Evolutionary conservation across 164 flowering plant genomes (phyloP).

Genomic region (Vitis labrusca): DNA sequence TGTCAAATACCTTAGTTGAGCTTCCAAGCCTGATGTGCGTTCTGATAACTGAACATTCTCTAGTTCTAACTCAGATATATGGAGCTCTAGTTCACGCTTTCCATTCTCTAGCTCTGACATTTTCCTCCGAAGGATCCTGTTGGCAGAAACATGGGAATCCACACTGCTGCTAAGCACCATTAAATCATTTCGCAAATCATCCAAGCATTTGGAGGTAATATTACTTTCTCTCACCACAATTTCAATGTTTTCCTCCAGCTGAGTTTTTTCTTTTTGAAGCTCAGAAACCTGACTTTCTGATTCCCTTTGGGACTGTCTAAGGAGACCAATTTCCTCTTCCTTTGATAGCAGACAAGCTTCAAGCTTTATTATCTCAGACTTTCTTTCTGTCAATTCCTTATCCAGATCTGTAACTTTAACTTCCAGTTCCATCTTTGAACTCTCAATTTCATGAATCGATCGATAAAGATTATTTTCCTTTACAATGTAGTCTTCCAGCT

Average conservation of each 20-base stretch:
- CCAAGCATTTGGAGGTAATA: slow-evolving; percentile 43
- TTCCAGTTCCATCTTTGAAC: slow-evolving; percentile 26
- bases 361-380: slow-evolving; percentile 31
- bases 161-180: slow-evolving; percentile 38
- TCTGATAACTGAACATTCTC: slow-evolving; percentile 58
- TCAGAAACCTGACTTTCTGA: slow-evolving; percentile 38
- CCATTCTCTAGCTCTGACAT: slow-evolving; percentile 47
- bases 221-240: slow-evolving; percentile 33
- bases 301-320: slow-evolving; percentile 27
- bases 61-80: slow-evolving; percentile 48
- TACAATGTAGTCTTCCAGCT: slow-evolving; percentile 20
- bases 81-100: slow-evolving; percentile 54
- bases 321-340: slow-evolving; percentile 42
- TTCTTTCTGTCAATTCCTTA: slow-evolving; percentile 28
- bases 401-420: slow-evolving; percentile 22
- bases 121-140: slow-evolving; percentile 51
- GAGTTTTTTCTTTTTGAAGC: slow-evolving; percentile 45
- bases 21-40: slow-evolving; percentile 57
- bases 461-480: slow-evolving; percentile 12
- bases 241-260: slow-evolving; percentile 43
- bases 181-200: slow-evolving; percentile 47
- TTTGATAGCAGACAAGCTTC: slow-evolving; percentile 30
- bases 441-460: slow-evolving; percentile 32
- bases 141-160: slow-evolving; percentile 53
- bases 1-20: slow-evolving; percentile 52